Evolutionary conservation across 306 rosid genomes (phyloP).

Genomic region (Macrotyloma uniflorum): DNA sequence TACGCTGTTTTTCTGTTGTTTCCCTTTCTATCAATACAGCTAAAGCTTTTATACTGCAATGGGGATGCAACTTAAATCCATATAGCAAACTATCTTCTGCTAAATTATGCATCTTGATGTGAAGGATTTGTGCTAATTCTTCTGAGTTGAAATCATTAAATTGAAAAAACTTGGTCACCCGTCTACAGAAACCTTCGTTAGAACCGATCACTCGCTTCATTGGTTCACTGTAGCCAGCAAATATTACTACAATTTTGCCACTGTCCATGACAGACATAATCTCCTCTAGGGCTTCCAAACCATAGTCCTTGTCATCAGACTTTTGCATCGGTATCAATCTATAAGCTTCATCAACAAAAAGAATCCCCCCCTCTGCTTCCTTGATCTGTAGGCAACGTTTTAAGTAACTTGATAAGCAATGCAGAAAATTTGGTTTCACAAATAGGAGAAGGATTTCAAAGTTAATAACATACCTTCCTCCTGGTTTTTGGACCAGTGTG

Average conservation of each 20-base stretch:
- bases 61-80: constrained; percentile 79
- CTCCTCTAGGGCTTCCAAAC: constrained; percentile 97
- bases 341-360: constrained; percentile 94
- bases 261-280: constrained; percentile 98
- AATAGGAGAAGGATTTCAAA: constrained; percentile 16
- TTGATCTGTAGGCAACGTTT: constrained; percentile 58
- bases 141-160: constrained; percentile 77
- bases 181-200: constrained; percentile 90
- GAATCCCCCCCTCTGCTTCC: constrained; percentile 97
- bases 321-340: constrained; percentile 95
- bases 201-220: constrained; percentile 92
- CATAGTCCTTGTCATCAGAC: constrained; percentile 91
- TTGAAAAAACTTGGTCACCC: constrained; percentile 92
- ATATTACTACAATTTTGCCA: constrained; percentile 88
- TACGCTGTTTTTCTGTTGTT: constrained; percentile 78
- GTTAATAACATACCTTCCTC: constrained; percentile 60
- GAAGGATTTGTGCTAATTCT: constrained; percentile 83
- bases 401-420: constrained; percentile 26
- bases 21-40: constrained; percentile 62
- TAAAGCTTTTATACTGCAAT: constrained; percentile 68
- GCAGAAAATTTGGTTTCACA: not conserved
- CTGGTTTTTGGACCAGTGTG: constrained; percentile 98
- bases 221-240: constrained; percentile 90
- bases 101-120: constrained; percentile 78
- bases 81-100: constrained; percentile 68